Base-by-base conservation (phyloP, 306 rosid species). In the Cucurbita pepo region DNA sequence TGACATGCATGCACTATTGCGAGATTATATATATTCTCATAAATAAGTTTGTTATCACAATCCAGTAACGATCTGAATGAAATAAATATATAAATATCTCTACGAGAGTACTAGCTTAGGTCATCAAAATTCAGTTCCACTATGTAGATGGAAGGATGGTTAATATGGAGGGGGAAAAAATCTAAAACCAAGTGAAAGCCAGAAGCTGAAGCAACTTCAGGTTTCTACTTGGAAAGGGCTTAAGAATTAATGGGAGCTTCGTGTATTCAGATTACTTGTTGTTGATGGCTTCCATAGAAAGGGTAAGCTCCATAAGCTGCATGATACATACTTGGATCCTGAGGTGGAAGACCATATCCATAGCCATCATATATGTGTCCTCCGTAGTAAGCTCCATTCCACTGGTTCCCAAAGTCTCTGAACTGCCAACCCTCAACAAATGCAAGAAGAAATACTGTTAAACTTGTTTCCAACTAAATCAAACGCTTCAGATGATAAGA, bases 261-360 rank as follows among this genome's bases (percentile, higher is more conserved):
- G 16, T 5, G 56, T 5, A 34, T 74, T 94, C 85, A 89, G 90
- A 88, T 95, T 79, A 95, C 97, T 85, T 91, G 97, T 77, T 95
- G 97, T 75, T 91, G 97, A 82, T 90, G 97, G 73, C 85, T 91
- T 59, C 93, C 96, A 73, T 85, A 91, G 43, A 91, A 51, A 10
- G 97, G 92, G 80, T 95, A 95, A 58, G 93, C 86, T 43, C 91
- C 99, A 77, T 95, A 95, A 43, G 96, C 85, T 8, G 86, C 80
- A 53, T 90, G 88, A 78, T 89, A 91, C 79, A 86, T 75, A 81
- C 83, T 82, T 66, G 99, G 99, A 75, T 95, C 99, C 63, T 86
- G 89, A 73, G 89, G 82, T 4, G 92, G 87, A 78, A 90, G 60
- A 5, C 95, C 91, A 47, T 91, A 95, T 54, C 96, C 96, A 60